phyloP scores from a whole-genome alignment of 1,284 basidiomycete genomes.

The Ustilago shanxiensis region DNA sequence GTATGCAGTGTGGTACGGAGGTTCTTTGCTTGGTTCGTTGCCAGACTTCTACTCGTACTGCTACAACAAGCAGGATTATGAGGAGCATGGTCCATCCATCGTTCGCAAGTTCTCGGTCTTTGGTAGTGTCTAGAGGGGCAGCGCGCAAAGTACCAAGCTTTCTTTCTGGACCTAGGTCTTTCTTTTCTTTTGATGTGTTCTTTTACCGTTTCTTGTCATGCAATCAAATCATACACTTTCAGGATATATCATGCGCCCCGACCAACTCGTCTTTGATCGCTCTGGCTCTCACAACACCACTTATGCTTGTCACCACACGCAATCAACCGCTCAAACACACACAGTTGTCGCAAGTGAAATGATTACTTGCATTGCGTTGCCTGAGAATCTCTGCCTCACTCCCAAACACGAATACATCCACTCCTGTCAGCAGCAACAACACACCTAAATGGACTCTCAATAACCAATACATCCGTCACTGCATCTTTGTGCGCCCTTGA shows the following conservation, averaged over 20 bases:
- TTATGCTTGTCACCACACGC: too few relatives aligned
- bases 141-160: too few relatives aligned
- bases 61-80: constrained; percentile 96
- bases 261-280: too few relatives aligned
- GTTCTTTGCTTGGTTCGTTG: constrained; percentile 78
- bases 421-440: constrained; percentile 82
- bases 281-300: too few relatives aligned
- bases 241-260: too few relatives aligned
- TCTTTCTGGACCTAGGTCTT: neutral
- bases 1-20: constrained; percentile 98
- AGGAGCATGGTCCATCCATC: constrained; percentile 95
- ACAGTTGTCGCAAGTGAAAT: neutral
- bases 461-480: constrained; percentile 81
- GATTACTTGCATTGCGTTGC: too few relatives aligned
- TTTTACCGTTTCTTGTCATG: neutral
- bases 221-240: neutral
- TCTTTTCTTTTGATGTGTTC: neutral
- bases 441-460: constrained; percentile 88
- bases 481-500: constrained; percentile 79
- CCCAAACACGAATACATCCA: constrained; percentile 66
- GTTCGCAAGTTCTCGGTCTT: constrained; percentile 65
- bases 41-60: constrained; percentile 98
- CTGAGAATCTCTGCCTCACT: constrained; percentile 26
- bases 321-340: neutral
- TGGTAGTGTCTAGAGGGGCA: constrained; percentile 54